A percentile compares a stretch with the other conserved stretches of the same genome.
These are phyloP conservation scores for Polygonum aviculare DNA, from an alignment of 148 eudicot genomes.

Conservation along the genomic window DNA sequence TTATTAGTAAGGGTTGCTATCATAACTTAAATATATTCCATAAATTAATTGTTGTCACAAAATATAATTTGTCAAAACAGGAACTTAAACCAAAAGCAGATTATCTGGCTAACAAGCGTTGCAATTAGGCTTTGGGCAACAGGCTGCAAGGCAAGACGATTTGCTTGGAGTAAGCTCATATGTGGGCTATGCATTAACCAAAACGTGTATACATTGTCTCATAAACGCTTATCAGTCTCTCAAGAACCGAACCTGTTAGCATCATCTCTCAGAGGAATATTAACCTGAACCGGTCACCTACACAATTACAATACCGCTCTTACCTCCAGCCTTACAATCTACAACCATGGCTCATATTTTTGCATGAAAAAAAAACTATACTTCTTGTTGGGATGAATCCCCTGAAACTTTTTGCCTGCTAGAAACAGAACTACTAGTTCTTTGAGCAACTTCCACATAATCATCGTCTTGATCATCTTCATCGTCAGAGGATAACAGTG, in stretches of 20 bases:
- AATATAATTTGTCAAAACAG: too few species aligned
- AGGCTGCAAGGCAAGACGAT: too few species aligned
- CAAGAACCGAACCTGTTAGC: neutral
- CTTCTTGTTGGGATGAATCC: neutral
- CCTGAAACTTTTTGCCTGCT: neutral
- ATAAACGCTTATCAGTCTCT: neutral
- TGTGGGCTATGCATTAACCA: neutral
- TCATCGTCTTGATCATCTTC: constrained; percentile 62
- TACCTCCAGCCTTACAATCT: neutral
- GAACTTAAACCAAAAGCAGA: too few species aligned
- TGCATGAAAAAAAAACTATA: neutral
- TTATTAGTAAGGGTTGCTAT: too few species aligned
- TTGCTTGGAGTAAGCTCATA: too few species aligned
- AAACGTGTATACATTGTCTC: neutral
- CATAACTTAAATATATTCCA: too few species aligned
- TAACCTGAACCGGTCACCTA: neutral
- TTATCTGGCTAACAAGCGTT: too few species aligned
- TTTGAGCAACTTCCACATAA: constrained; percentile 37
- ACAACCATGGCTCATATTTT: neutral
- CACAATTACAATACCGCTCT: neutral
- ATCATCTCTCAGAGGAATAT: neutral
- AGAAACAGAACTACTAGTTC: neutral
- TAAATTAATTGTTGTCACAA: too few species aligned
- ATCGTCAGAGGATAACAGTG: constrained; percentile 80
- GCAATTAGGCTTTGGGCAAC: too few species aligned